phyloP scores from a whole-genome alignment of 108 stramenopile species.

The Cyclotella choctawhatcheeana region DNA sequence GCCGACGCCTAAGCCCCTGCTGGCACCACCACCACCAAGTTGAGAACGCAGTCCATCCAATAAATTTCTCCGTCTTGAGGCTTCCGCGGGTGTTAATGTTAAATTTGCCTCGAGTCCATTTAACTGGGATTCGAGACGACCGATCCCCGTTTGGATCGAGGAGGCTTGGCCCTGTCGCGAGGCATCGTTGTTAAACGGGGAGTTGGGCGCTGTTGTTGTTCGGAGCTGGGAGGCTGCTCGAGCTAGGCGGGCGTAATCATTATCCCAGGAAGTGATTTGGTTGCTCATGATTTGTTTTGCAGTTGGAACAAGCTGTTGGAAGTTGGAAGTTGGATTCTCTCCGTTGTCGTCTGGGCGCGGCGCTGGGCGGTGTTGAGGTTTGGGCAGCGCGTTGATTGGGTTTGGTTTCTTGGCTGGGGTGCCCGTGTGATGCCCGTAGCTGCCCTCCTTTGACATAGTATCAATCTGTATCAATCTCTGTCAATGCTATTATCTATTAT shows the following conservation, averaged over 20 bases:
- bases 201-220: slow-evolving; percentile 32
- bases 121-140: slow-evolving; percentile 43
- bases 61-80: slow-evolving; percentile 31
- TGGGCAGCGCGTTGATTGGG: no score
- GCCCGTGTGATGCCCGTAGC: no score
- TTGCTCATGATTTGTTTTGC: slow-evolving; percentile 16
- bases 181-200: slow-evolving; percentile 23
- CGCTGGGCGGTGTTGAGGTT: no score
- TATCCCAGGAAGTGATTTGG: slow-evolving; percentile 68
- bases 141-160: slow-evolving; percentile 49
- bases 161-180: slow-evolving; percentile 40
- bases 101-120: slow-evolving; percentile 31
- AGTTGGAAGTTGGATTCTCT: no score
- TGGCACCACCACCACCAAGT: slow-evolving; percentile 14
- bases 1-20: slow-evolving; percentile 42
- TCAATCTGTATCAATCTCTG: no score
- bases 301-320: not conserved
- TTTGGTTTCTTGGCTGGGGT: no score
- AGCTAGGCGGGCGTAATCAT: slow-evolving; percentile 86
- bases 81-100: slow-evolving; percentile 39
- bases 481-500: no score
- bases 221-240: slow-evolving; percentile 81
- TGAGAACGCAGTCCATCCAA: slow-evolving; percentile 45
- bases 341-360: no score
- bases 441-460: no score